Base-by-base conservation (phyloP, 352 stramenopile species). In the Pythium phragmitis region DNA sequence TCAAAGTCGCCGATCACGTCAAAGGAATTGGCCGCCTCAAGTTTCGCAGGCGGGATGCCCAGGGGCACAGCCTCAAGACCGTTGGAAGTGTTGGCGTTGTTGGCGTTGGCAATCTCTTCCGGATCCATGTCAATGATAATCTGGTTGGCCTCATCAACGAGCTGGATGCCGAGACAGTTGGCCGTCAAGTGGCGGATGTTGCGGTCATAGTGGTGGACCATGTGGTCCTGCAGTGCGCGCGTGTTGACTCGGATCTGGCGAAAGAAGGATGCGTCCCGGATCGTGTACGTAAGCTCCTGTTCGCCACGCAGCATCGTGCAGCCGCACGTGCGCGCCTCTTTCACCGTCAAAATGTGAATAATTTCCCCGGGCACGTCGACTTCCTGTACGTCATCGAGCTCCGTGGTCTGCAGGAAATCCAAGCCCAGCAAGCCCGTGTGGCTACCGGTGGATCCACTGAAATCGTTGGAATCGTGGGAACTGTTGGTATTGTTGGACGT, bases 131-230 rank as follows among this genome's bases (percentile, higher is more conserved):
- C 37, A 21, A 70, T 57, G 16, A 70, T 39, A 14, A 63, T 56
- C 26, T 70, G 55, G 16, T 65, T 50, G 14, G 33, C 39, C 12
- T 61, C 50, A 21, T 54, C 21, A 3, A 41, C 23, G 11, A 60
- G 49, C 6, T 33, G 28, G 53, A 62, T 83, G 37, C 82, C 78
- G 54, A 89, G 70, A 67, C 79, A 88, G 39, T 88, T 66, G 50
- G 69, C 63, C 36, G 87, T 73, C 21, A 92, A 63, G 47, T 75
- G 77, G 26, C 70, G 65, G 52, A 92, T 87, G 65, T 81, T 83
- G 43, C 82, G 80, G 70, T 91, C 84, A 64, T 92, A 92, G 64
- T 92, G 84, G 60, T 92, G 81, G n/a, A 88, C 76, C 75, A 92
- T 86, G 70, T 92, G 84, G 58, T 92, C 84, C 56, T 83, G 72